Evolutionary conservation across 2,329 filamentous ascomycete species (phyloP), one percentile per base, ranked within the genome.

Genomic region (Epicoccum sorghinum): DNA sequence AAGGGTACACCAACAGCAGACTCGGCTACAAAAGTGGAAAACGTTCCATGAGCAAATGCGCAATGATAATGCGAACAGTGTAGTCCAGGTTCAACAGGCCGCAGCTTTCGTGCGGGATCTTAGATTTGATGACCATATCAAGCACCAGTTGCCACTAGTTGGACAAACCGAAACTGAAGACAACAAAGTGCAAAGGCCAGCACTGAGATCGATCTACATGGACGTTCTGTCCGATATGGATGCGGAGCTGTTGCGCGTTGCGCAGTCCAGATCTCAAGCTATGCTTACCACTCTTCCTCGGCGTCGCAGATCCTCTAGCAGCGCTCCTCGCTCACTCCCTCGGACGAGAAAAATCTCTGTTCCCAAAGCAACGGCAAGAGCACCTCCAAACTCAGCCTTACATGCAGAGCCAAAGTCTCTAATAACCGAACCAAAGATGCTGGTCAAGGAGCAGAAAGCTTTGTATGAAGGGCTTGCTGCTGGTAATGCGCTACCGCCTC

Each of bases 21-120:
- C 83, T 39, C 84, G 91, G 35, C 73, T 96, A 25, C 80, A 84
- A 47, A 86, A 83, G 70, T 96, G 91, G 92, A 83, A 88, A 62
- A 80, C 79, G n/a, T 91, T 91, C 57, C 76, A 78, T 79, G 83
- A 57, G 75, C 79, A 60, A 43, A 45, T 74, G 30, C 59, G 60
- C 32, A 58, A 54, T 12, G 59, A 69, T 7, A 55, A 37, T 29
- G 4, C 27, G 4, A 44, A 47, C 1, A 30, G 58, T 2, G 39
- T 36, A 2, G 25, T 55, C 2, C 22, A 52, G 10, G 36, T 29
- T 13, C 32, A 33, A 10, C 64, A 62, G 14, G 12, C 52, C 10
- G 33, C 38, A 3, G 25, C 38, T 12, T 5, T 49, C 25, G 37
- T 48, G 2, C 65, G 58, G 6, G 63, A 67, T 8, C 62, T 73